A percentile compares a stretch with the other conserved stretches of the same genome.
Conservation (phyloP, 345 rosid species). For the Toxicodendron radicans region DNA sequence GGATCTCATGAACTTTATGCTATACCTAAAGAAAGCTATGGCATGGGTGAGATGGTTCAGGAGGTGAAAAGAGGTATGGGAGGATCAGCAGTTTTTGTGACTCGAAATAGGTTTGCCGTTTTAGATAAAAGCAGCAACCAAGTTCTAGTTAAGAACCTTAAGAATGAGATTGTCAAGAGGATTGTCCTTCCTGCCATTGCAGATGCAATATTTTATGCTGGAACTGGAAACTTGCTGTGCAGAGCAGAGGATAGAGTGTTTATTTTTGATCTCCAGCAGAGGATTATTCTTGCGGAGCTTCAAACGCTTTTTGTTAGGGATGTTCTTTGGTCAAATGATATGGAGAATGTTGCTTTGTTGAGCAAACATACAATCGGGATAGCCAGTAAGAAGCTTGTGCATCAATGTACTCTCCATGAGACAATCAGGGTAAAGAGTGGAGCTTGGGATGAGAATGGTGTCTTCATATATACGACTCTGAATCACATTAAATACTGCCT, state of each 20-base stretch:
- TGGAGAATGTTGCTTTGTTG: conserved; percentile 83
- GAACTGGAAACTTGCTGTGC: conserved; percentile 76
- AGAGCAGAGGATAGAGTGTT: conserved; percentile 78
- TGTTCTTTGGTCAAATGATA: conserved; percentile 83
- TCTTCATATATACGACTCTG: conserved; percentile 77
- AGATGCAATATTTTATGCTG: conserved; percentile 82
- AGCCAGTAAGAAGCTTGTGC: conserved; percentile 75
- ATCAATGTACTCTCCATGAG: conserved; percentile 77
- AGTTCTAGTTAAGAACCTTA: conserved; percentile 65
- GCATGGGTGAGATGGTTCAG: conserved; percentile 58
- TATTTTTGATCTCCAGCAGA: conserved; percentile 81
- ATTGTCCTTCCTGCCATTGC: conserved; percentile 59
- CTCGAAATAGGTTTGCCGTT: conserved; percentile 77
- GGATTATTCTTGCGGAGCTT: conserved; percentile 72
- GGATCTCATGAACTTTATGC: conserved; percentile 79
- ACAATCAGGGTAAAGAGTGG: conserved; percentile 84
- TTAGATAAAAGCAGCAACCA: conserved; percentile 80
- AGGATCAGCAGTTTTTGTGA: conserved; percentile 74
- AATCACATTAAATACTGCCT: conserved; percentile 83
- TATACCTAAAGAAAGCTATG: conserved; percentile 65
- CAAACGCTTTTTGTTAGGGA: conserved; percentile 68
- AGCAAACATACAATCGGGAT: conserved; percentile 81
- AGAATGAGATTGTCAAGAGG: conserved; percentile 72
- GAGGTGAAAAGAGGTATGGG: conserved; percentile 81
- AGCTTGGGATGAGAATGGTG: conserved; percentile 88